phyloP scores from a whole-genome alignment of 345 rosid species.

The Arabis alpina region DNA sequence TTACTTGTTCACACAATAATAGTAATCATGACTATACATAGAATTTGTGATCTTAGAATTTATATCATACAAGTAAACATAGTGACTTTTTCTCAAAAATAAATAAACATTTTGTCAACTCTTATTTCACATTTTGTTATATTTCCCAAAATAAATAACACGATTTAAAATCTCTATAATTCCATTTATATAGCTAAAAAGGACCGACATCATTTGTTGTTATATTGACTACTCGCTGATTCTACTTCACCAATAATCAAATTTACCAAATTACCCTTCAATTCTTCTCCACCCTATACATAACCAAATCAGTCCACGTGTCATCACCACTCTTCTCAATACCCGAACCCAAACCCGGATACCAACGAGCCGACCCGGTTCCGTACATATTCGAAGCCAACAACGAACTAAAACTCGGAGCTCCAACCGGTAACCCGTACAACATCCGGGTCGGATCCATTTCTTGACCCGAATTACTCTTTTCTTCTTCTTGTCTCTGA shows the following conservation, averaged over 20 bases:
- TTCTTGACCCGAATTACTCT: slow-evolving; percentile 30
- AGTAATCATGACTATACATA: slow-evolving; percentile 19
- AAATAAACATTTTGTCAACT: neutral
- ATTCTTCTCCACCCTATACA: slow-evolving; percentile 39
- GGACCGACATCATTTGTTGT: slow-evolving; percentile 32
- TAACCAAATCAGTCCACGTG: slow-evolving; percentile 77
- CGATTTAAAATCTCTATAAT: neutral
- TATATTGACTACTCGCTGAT: slow-evolving; percentile 13
- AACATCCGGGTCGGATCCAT: slow-evolving; percentile 51
- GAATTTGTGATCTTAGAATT: neutral
- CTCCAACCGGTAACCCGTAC: slow-evolving; percentile 51
- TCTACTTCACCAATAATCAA: neutral
- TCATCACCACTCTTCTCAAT: slow-evolving; percentile 24
- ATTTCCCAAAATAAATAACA: too few relatives aligned
- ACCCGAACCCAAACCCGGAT: slow-evolving; percentile 43
- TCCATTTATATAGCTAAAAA: neutral
- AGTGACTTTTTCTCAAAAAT: neutral
- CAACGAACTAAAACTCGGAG: slow-evolving; percentile 63
- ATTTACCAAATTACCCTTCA: slow-evolving; percentile 33
- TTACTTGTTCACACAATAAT: neutral
- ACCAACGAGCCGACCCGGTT: slow-evolving; percentile 52
- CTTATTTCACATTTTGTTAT: neutral
- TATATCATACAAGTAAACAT: neutral
- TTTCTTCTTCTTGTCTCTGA: slow-evolving; percentile 23
- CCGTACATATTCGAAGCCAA: slow-evolving; percentile 51